Base-by-base conservation (phyloP, 768 basidiomycete genomes). In the Russula vinacea region DNA sequence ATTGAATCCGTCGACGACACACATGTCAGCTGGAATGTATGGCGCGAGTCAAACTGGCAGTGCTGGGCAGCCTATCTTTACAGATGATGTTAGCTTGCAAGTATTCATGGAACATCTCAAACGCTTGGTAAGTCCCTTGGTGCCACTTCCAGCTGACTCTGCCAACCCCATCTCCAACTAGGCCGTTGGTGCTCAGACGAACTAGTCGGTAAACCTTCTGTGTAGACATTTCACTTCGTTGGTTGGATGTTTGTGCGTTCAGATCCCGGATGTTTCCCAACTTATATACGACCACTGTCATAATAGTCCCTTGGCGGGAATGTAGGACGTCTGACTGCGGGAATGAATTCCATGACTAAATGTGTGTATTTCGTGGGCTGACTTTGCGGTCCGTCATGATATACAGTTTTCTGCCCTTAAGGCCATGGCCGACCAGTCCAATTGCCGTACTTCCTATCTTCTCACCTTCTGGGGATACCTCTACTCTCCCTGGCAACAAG, bases 71-170 rank as follows among this genome's bases (percentile, higher is more conserved):
- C 92, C 94, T 17, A 98, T 99, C 75, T 97, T 98, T 75, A 99
- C 97, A 60, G 97, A 98, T 73, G 96, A 99, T 75, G 96, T 98
- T 67, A 97, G 93, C 74, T 83, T 98, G 77, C 92, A 95, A 75
- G 90, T 95, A 61, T 96, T 97, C 80, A 95, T 94, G 94, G 95
- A 97, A 72, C 92, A 95, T 78, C 78, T 98, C 76, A 97, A 96
- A 75, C 87, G 94, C 71, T 76, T 98, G 79, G 94, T 89, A 70
- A 72, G 87, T 78, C 29, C 56, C 24, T 9, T 19, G 16, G 9
- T 40, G 33, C 10, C 4, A 24, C 11, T 24, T 51, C 37, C 10
- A 14, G 29, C 39, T 51, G 33, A 29, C 26, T 8, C 33, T 47
- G 17, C 47, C 42, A 39, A 29, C 55, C 55, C 50, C 7, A 24